Evolutionary conservation across 2,329 filamentous ascomycete species (phyloP).

Genomic region (Emergomyces pasteurianus): DNA sequence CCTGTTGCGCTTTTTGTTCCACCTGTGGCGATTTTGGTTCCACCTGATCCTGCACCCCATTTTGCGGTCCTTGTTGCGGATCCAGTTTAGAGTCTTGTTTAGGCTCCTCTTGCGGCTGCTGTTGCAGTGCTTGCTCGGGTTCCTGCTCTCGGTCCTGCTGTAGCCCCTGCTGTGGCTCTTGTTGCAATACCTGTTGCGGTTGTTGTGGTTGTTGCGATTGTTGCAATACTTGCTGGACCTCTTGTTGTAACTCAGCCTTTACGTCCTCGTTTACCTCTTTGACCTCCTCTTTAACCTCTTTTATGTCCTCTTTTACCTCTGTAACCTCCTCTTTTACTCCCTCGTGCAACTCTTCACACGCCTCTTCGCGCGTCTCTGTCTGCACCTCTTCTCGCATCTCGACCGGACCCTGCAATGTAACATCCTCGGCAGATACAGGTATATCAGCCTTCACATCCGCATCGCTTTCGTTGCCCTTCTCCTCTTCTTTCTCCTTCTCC

Average conservation of each 20-base stretch:
- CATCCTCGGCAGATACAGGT: neutral
- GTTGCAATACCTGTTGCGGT: neutral
- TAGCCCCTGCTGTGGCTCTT: neutral
- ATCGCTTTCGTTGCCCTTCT: neutral
- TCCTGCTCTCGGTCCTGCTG: no score
- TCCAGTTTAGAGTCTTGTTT: neutral
- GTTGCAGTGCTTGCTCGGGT: no score
- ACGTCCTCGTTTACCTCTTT: neutral
- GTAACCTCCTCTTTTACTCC: neutral
- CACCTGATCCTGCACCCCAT: neutral
- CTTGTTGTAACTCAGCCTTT: neutral
- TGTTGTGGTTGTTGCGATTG: neutral
- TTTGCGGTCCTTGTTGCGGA: neutral
- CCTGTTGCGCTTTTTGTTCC: neutral
- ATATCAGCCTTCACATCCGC: neutral
- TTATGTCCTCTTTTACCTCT: neutral
- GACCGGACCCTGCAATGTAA: neutral
- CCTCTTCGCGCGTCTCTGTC: neutral
- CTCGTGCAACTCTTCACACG: neutral
- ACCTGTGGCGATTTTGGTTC: neutral
- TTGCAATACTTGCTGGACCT: neutral
- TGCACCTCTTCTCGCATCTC: neutral
- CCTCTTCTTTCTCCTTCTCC: neutral
- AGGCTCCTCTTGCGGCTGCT: neutral
- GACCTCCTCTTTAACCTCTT: neutral